These are phyloP conservation scores for Creolimax fragrantissima DNA, from an alignment of 78 protist genomes.

Conservation along the genomic window DNA sequence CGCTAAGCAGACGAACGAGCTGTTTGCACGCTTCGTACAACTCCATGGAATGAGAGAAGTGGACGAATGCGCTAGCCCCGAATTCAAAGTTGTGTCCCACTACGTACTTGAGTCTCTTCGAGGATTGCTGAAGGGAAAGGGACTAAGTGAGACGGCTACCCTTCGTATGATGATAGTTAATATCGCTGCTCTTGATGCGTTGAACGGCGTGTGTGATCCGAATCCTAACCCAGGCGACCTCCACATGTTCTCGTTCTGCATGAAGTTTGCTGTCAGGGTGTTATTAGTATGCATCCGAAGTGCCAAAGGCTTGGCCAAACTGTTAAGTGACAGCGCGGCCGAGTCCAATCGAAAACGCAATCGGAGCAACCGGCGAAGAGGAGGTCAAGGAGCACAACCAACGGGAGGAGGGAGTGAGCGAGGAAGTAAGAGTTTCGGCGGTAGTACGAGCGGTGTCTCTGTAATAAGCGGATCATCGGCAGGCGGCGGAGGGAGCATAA, in stretches of 20 bases:
- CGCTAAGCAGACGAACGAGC: not conserved
- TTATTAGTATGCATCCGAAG: not conserved
- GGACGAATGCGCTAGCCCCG: not conserved
- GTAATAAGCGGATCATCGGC: too few species aligned
- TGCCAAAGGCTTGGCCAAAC: not conserved
- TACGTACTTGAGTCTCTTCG: not conserved
- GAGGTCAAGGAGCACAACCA: too few species aligned
- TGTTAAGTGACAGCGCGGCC: not conserved
- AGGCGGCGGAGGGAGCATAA: too few species aligned
- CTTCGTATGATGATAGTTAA: not conserved
- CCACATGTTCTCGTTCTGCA: not conserved
- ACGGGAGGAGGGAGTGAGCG: not conserved
- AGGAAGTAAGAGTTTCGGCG: not conserved
- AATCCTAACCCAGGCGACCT: not conserved
- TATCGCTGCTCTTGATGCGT: not conserved
- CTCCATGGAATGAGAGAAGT: not conserved
- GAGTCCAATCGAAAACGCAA: not conserved
- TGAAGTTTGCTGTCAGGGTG: not conserved
- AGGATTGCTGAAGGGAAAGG: not conserved
- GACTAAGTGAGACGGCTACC: not conserved
- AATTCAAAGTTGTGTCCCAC: not conserved
- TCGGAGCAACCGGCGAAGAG: not conserved
- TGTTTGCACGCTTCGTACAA: not conserved
- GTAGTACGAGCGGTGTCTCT: not conserved
- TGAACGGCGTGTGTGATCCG: not conserved